Base-by-base conservation (phyloP, 2,329 filamentous ascomycete genomes). In the Colletotrichum euphorbiae region DNA sequence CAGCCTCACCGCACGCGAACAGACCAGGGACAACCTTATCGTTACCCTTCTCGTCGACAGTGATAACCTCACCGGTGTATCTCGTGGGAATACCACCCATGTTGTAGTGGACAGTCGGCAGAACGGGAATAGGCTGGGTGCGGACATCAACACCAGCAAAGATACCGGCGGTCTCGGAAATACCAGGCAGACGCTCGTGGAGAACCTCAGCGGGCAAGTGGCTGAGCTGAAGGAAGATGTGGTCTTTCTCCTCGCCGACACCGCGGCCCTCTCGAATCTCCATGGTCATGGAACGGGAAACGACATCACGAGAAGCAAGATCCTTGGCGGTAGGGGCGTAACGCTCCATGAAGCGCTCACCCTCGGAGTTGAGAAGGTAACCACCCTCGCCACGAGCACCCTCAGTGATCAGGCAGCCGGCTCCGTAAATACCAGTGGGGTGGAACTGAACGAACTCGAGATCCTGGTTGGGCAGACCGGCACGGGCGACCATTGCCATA, bases 381-480 rank as follows among this genome's bases (percentile, higher is more conserved):
- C 95, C 95, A 87, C 95, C 95, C 87, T 98, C 96, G 85, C 96
- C 96, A 87, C 96, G 93, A 74, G 95, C 93, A 75, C 95, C 95
- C 84, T 99, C 95, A 12, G 96, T 98, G 78, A 99, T 99, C 87
- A 99, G 85, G 83, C 95, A 97, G 73, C 95, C 95, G 76, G 95
- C 96, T 77, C 96, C 96, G 81, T 99, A 99, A 83, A 99, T 98
- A 89, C 95, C 95, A 73, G 95, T 98, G 64, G 95, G 95, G 82
- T 99, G 95, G 89, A 99, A 99, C 84, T 99, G 95, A 71, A 99
- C 96, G 82, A 99, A 99, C 81, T 99, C 96, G 72, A 98, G 88
- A 91, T 99, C 96, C 86, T 99, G 96, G 88, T 97, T 97, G 76
- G 96, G 95, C 45, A 99, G 91, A 80, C 96, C 96, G 71, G 96